Evolutionary conservation across 2,329 filamentous ascomycete genomes (phyloP), one percentile per base, ranked within the genome.

Genomic region (Fusarium musae): DNA sequence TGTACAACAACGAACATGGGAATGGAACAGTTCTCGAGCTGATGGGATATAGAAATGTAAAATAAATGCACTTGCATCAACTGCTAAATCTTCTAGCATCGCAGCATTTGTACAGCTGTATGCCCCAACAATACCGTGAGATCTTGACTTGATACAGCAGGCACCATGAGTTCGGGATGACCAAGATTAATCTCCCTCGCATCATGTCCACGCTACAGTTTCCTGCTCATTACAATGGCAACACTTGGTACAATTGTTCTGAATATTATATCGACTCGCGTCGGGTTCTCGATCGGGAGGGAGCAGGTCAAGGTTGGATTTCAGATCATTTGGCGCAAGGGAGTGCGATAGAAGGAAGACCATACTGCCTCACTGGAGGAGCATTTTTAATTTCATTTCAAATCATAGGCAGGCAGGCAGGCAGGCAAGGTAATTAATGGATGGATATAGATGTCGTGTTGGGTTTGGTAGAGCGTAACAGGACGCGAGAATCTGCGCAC

Each of bases 401-500:
- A 42, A 21, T 42, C 50, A 53, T 64, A 28, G 21, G 17, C 26
- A 39, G 23, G 42, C 39, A 28, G 21, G 17, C 26, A 39, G 23
- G 42, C 39, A 63, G 30, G 28, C 39, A 63, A 26, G n/a, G 57
- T 23, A 63, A 47, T 17, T 36, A 6, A 53, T 36, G 53, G 9
- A 42, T 30, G 26, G 23, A 67, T 9, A 58, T 15, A 46, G n/a
- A n/a, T 30, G 19, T 23, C 26, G 15, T 32, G 21, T 15, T 53
- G 6, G 26, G 21, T 34, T 23, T 19, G n/a, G 28, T 13, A n/a
- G 26, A n/a, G 3, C 6, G 47, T 13, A 39, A n/a, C 23, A 28
- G 43, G 23, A 65, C 40, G 49, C 46, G 37, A 58, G 52, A 54
- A 56, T 61, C n/a, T 39, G 46, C 39, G 63, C 69, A 72, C 64